Conservation (phyloP, 768 basidiomycete genomes). For the Gautieria morchelliformis region DNA sequence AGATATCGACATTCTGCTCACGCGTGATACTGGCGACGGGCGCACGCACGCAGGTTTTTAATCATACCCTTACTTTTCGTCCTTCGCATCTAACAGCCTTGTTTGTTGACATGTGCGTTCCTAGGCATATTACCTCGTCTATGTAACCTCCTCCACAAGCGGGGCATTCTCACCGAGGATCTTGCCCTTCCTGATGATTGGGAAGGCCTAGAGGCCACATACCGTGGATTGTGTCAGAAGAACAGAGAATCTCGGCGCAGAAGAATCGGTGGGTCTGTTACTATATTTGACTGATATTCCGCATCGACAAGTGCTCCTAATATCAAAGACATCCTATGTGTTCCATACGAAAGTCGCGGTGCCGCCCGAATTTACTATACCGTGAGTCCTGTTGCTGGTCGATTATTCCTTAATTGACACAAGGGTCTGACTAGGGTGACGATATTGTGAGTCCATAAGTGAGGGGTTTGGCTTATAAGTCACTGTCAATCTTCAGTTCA, state of each 20-base stretch:
- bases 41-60: slow-evolving; percentile 57
- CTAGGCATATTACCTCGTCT: slow-evolving; percentile 55
- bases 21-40: slow-evolving; percentile 63
- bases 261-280: slow-evolving; percentile 44
- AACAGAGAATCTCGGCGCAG: slow-evolving; percentile 39
- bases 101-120: neutral
- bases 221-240: slow-evolving; percentile 65
- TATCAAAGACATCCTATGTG: slow-evolving; percentile 58
- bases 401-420: neutral
- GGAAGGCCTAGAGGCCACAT: slow-evolving; percentile 61
- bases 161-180: slow-evolving; percentile 70
- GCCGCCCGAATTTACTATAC: slow-evolving; percentile 91
- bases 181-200: slow-evolving; percentile 62
- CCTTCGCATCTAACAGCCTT: slow-evolving; percentile 2
- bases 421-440: slow-evolving; percentile 48
- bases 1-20: slow-evolving; percentile 87
- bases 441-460: slow-evolving; percentile 56
- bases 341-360: slow-evolving; percentile 72
- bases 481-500: slow-evolving; percentile 48
- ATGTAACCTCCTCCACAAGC: slow-evolving; percentile 42
- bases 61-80: neutral
- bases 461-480: neutral
- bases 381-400: slow-evolving; percentile 28
- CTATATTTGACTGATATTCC: neutral
- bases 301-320: neutral